Conservation (phyloP, 345 rosid species). For the Hypericum perforatum region DNA sequence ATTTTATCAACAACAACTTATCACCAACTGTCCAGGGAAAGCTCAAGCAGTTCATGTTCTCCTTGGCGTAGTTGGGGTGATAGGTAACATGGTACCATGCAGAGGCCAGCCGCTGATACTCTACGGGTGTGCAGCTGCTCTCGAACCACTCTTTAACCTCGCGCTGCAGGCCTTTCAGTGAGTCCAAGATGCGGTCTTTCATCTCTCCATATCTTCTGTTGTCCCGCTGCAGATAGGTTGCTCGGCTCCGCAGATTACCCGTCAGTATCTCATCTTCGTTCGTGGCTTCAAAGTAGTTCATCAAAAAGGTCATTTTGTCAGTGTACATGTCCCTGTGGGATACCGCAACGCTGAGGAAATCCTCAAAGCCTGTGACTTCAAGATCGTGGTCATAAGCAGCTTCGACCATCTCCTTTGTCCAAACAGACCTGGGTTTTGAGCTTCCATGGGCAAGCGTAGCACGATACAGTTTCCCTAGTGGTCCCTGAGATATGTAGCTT, state of each 20-base stretch:
- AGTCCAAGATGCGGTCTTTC: conserved; percentile 58
- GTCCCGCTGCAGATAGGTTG: conserved; percentile 58
- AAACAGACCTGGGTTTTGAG: conserved; percentile 20
- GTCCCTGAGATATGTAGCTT: conserved; percentile 48
- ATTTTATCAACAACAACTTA: conserved; percentile 45
- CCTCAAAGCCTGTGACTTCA: conserved; percentile 53
- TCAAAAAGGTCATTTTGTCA: conserved; percentile 51
- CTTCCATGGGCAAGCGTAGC: conserved; percentile 26
- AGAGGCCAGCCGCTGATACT: conserved; percentile 47
- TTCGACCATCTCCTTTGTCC: conserved; percentile 30
- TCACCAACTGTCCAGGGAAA: conserved; percentile 81
- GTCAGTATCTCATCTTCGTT: conserved; percentile 85
- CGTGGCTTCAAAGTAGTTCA: conserved; percentile 53
- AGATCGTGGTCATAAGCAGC: conserved; percentile 52
- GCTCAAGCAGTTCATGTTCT: conserved; percentile 44
- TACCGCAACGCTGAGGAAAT: conserved; percentile 38
- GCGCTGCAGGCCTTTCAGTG: conserved; percentile 43
- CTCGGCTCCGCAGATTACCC: conserved; percentile 51
- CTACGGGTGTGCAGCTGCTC: conserved; percentile 31
- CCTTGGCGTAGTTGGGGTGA: conserved; percentile 32
- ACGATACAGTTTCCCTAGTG: conserved; percentile 75
- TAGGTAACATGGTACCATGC: conserved; percentile 86
- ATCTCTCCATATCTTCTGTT: conserved; percentile 63
- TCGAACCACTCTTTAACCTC: conserved; percentile 70
- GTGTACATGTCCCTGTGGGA: conserved; percentile 42